A percentile compares a stretch with the other conserved stretches of the same genome.
Evolutionary conservation across 345 rosid species (phyloP).

Genomic region (Populus tremula): DNA sequence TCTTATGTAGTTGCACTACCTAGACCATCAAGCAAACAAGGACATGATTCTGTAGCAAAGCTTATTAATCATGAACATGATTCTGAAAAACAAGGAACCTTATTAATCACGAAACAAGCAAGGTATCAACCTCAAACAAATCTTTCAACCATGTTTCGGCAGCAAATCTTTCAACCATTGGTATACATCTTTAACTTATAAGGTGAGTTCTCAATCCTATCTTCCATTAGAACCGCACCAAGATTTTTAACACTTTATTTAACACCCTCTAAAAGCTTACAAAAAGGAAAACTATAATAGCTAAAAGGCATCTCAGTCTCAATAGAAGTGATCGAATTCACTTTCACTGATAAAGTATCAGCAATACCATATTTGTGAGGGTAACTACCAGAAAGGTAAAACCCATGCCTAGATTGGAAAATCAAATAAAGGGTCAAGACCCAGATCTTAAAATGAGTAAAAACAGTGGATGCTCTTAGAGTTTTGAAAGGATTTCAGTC

Average conservation of each 20-base stretch:
- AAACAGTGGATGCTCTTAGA: slow-evolving; percentile 28
- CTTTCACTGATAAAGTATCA: slow-evolving; percentile 67
- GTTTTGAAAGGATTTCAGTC: slow-evolving; percentile 11
- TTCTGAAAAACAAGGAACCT: too few relatives aligned
- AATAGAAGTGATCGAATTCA: slow-evolving; percentile 80
- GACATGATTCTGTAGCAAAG: too few relatives aligned
- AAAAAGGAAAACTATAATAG: slow-evolving; percentile 79
- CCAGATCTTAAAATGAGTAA: slow-evolving; percentile 50
- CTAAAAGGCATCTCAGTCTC: slow-evolving; percentile 82
- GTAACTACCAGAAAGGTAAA: slow-evolving; percentile 79
- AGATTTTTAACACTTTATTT: slow-evolving; percentile 86
- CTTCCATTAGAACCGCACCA: slow-evolving; percentile 86
- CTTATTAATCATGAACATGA: too few relatives aligned
- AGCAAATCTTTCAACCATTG: slow-evolving; percentile 24
- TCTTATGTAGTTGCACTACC: slow-evolving; percentile 90
- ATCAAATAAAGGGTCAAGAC: slow-evolving; percentile 30
- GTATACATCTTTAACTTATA: slow-evolving; percentile 62
- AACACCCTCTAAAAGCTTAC: slow-evolving; percentile 66
- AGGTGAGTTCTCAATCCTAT: slow-evolving; percentile 83
- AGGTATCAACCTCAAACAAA: too few relatives aligned
- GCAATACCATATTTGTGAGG: slow-evolving; percentile 62
- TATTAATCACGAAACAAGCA: too few relatives aligned
- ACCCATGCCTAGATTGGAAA: slow-evolving; percentile 48
- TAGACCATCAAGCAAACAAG: slow-evolving; percentile 23
- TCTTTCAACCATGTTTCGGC: too few relatives aligned